Base-by-base conservation (phyloP, 306 rosid genomes). In the Fragaria ananassa region DNA sequence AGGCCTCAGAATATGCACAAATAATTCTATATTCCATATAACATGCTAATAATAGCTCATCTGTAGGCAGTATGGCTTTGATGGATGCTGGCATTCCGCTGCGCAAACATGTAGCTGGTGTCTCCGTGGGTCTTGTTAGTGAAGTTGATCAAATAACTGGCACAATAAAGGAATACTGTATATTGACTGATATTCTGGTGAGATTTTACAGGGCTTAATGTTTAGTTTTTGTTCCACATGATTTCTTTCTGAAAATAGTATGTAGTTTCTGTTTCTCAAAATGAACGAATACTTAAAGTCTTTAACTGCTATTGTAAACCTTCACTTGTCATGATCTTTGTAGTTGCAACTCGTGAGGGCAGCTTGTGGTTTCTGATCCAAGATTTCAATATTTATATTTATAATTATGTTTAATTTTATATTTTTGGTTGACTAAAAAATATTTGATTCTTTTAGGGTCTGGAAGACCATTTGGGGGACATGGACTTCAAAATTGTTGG, bases 401-500 rank as follows among this genome's bases (percentile, higher is more conserved):
- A 8, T 54, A 35, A 56, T 21, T 45, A 27, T 54, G 35, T 53
- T 67, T 19, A 4, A 23, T 6, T 21, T 46, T 79, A 8, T 44
- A 44, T 7, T 47, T 34, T 29, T 67, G 41, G 72, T 67, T 44
- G 44, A 13, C 57, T 77, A 71, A 17, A 41, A 62, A 51, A 46
- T 19, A 44, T 41, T 53, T 39, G 18, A 70, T 56, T 61, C 74
- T 85, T 72, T 4, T 49, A 95, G 98, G 97, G 98, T 74, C 89
- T 95, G 86, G 98, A 95, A 89, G 98, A 95, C 81, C 98, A 95
- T 82, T 85, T 95, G 79, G 98, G 98, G 37, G 98, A 95, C 82
- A 95, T 92, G 88, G 98, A 95, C 90, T 95, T 95, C 87, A 95
- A 95, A 89, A 81, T 95, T 85, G 92, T 93, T 60, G 98, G 98